A percentile compares a stretch with the other conserved stretches of the same genome.
phyloP scores from a whole-genome alignment of 176 grass and related monocot species.

The Eragrostis nindensis region DNA sequence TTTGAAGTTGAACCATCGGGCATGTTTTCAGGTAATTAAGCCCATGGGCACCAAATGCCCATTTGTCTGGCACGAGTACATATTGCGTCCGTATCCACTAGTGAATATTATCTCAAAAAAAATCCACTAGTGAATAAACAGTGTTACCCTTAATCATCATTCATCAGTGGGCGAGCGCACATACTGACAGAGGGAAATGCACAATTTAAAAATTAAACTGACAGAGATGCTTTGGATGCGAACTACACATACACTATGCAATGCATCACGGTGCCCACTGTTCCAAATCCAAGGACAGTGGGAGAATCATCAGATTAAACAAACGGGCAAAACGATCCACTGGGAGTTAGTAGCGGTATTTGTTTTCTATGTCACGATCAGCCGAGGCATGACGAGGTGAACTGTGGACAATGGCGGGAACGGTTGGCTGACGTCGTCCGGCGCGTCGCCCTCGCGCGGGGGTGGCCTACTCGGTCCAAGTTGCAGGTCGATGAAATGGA shows the following conservation, averaged over 20 bases:
- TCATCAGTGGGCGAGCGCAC: neutral
- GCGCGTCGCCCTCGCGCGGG: constrained; percentile 22
- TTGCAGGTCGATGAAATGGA: neutral
- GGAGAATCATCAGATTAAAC: constrained; percentile 1
- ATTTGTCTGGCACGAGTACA: too few relatives aligned
- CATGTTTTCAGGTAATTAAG: neutral
- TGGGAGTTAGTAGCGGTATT: too few relatives aligned
- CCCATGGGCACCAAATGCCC: neutral
- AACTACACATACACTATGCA: too few relatives aligned
- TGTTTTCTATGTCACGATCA: too few relatives aligned
- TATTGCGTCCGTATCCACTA: too few relatives aligned
- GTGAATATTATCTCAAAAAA: too few relatives aligned
- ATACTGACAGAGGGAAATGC: neutral
- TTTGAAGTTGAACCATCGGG: neutral
- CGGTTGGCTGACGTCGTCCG: neutral
- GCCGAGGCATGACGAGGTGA: too few relatives aligned
- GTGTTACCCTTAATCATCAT: too few relatives aligned
- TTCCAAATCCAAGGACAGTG: constrained; percentile 37
- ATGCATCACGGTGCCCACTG: neutral
- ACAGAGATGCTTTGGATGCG: neutral
- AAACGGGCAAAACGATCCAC: neutral
- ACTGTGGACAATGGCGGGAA: neutral
- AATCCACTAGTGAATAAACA: too few relatives aligned
- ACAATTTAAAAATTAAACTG: too few relatives aligned
- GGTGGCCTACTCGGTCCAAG: neutral